Percentiles rank a stretch among this genome's conserved stretches.
These are phyloP conservation scores for Volvariella volvacea DNA, from an alignment of 1,284 basidiomycete species.

Conservation along the genomic window DNA sequence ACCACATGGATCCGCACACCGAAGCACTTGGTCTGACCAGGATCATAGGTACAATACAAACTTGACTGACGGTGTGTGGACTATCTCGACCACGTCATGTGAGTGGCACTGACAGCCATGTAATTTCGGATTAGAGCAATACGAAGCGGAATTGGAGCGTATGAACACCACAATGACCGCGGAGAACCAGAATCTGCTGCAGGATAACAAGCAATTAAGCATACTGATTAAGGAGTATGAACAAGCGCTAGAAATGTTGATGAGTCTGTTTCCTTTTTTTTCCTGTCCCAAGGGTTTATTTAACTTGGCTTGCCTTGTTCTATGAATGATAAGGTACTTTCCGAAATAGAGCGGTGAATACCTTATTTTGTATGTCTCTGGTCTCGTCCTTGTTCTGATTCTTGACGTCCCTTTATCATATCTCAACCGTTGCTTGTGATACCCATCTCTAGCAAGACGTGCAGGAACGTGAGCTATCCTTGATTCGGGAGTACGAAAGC, in stretches of 20 bases:
- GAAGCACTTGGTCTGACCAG: too few relatives aligned
- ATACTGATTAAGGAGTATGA: conserved; percentile 93
- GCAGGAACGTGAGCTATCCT: conserved; percentile 86
- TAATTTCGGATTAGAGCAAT: conserved; percentile 58
- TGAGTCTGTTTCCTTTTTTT: conserved; percentile 45
- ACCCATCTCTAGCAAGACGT: conserved; percentile 69
- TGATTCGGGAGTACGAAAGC: conserved; percentile 89
- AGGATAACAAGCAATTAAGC: conserved; percentile 95
- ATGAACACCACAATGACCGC: conserved; percentile 79
- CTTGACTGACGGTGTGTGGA: too few relatives aligned
- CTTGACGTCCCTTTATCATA: background rate
- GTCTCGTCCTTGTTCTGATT: conserved; percentile 1
- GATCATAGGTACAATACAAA: too few relatives aligned
- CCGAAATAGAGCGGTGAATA: conserved; percentile 82
- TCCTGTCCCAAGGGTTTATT: background rate
- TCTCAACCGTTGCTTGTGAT: conserved; percentile 4
- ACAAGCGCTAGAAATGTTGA: conserved; percentile 90
- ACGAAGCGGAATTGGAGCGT: conserved; percentile 87
- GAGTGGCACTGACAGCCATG: too few relatives aligned
- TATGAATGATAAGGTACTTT: conserved; percentile 43
- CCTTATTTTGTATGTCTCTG: conserved; percentile 1
- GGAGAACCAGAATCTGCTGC: conserved; percentile 84
- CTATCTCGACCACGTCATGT: too few relatives aligned
- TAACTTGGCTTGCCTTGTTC: background rate
- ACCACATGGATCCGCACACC: too few relatives aligned